A percentile compares a stretch with the other conserved stretches of the same genome.
phyloP scores from a whole-genome alignment of 2,329 filamentous ascomycete genomes.

The Dactylellina drechsleri region DNA sequence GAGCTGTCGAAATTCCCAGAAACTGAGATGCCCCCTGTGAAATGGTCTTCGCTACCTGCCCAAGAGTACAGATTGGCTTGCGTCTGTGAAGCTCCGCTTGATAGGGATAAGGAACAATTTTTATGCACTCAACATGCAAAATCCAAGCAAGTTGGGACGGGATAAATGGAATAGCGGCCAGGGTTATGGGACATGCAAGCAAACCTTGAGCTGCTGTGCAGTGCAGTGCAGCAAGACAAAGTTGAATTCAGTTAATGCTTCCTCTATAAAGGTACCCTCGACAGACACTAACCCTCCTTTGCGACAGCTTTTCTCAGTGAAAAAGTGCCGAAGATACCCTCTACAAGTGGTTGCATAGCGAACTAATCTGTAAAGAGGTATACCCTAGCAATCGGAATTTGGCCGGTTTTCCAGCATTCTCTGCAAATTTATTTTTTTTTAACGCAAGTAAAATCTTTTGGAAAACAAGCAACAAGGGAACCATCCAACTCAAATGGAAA shows the following conservation, averaged over 20 bases:
- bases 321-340: constrained; percentile 53
- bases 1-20: constrained; percentile 19
- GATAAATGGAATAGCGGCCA: constrained; percentile 32
- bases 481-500: no score
- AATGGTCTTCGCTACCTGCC: constrained; percentile 25
- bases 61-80: constrained; percentile 47
- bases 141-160: constrained; percentile 30
- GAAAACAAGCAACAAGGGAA: no score
- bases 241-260: constrained; percentile 31
- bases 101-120: constrained; percentile 31
- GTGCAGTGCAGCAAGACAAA: constrained; percentile 24
- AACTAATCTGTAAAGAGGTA: constrained; percentile 6
- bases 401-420: constrained; percentile 12
- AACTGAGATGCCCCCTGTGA: constrained; percentile 29
- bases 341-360: constrained; percentile 7
- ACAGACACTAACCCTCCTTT: constrained; percentile 29
- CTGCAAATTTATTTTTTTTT: constrained; percentile 1
- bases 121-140: constrained; percentile 55
- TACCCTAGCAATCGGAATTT: constrained; percentile 26
- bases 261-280: constrained; percentile 20
- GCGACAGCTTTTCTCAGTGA: not conserved
- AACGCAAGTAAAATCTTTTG: no score
- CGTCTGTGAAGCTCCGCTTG: constrained; percentile 37
- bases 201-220: constrained; percentile 7
- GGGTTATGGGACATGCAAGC: constrained; percentile 29